phyloP scores from a whole-genome alignment of 78 protist genomes.

The Dictyostelium brefeldianum region DNA sequence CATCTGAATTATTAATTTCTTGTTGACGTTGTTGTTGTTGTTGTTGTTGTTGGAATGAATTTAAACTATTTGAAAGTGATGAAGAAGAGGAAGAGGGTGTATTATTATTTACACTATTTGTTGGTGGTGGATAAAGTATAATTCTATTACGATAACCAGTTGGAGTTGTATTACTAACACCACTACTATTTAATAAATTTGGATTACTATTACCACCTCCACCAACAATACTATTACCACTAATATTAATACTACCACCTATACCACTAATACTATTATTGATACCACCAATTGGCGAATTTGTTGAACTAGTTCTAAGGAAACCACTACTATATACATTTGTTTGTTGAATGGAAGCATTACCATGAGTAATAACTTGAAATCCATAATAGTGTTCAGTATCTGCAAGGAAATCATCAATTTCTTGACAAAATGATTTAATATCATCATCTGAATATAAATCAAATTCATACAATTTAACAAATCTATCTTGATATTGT shows the following conservation, averaged over 20 bases:
- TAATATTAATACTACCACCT: background rate
- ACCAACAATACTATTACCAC: background rate
- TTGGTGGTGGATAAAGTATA: constrained; percentile 25
- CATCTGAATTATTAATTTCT: background rate
- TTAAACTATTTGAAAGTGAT: background rate
- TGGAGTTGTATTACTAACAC: background rate
- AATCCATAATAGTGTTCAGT: constrained; percentile 69
- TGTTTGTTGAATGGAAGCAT: constrained; percentile 22
- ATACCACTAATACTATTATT: background rate
- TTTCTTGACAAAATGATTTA: constrained; percentile 53
- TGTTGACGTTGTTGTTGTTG: background rate
- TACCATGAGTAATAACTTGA: constrained; percentile 51
- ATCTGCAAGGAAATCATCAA: constrained; percentile 58
- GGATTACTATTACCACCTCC: background rate
- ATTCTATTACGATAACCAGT: constrained; percentile 24
- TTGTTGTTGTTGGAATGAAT: background rate
- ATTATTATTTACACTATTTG: background rate
- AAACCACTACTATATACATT: constrained; percentile 51
- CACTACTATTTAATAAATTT: background rate
- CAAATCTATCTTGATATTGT: background rate
- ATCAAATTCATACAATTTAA: background rate
- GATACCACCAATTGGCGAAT: background rate
- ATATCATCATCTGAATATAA: constrained; percentile 39
- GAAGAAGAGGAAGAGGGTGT: background rate
- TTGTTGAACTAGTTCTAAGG: constrained; percentile 26